Base-by-base conservation (phyloP, 164 flowering plant species). In the Stephania japonica region DNA sequence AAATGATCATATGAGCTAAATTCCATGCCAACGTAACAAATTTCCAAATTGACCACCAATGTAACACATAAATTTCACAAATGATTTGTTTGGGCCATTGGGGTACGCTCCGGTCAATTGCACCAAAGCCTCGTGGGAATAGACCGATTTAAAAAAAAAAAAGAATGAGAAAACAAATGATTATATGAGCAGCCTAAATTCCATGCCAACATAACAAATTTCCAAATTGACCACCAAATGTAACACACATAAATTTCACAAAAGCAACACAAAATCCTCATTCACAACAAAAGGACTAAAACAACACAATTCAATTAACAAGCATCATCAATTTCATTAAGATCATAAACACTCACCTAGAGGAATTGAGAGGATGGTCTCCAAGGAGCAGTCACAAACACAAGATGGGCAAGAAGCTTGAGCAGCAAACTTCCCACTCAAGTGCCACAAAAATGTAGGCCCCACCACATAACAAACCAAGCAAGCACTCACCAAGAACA, bases 321-420 rank as follows among this genome's bases (percentile, higher is more conserved):
- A 32, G 4, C 24, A 56, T 44, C 10, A 3, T 2, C 3, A 47
- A 47, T 32, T n/a, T 59, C 7, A 59, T 24, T 49, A 14, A 32
- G n/a, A 23, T 16, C 47, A n/a, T 41, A 50, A 47, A 70, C 21
- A 7, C n/a, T 70, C 24, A 76, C 82, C 84, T 49, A 72, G 19
- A 56, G 80, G 82, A 49, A 73, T 61, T 18, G 77, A 77, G 65
- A 77, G 25, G 59, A 73, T 68, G 69, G 76, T 44, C 68, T 73
- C 78, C 25, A 75, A 69, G 47, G 77, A 72, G 68, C 82, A 82
- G 26, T 77, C 77, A 70, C 84, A 79, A 12, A 65, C 65, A 65
- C 84, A 82, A 27, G 75, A 73, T 49, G 79, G 74, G 72, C 84
- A 82, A 32, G 80, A 77, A 67, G 65, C 44, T 32, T 59, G 72